Evolutionary conservation across 768 basidiomycete genomes (phyloP).

Genomic region (Fomitopsis pulvina): DNA sequence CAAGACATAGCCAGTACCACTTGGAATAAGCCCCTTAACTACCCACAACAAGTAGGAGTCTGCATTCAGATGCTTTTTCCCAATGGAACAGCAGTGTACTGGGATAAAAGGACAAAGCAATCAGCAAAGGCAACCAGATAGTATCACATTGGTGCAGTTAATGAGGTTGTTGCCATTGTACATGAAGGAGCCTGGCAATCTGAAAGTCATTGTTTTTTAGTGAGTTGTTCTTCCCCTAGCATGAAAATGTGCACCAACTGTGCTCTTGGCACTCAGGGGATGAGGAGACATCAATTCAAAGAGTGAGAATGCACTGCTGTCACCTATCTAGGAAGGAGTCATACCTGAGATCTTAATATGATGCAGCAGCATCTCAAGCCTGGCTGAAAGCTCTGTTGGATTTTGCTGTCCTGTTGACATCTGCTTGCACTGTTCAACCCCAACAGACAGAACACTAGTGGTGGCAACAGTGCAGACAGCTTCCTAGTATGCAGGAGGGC

Average conservation of each 20-base stretch:
- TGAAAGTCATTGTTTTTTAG: constrained; percentile 67
- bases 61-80: too few species aligned
- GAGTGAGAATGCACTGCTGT: constrained; percentile 30
- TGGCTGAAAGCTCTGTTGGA: constrained; percentile 38
- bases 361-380: constrained; percentile 17
- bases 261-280: constrained; percentile 31
- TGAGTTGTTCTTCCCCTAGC: constrained; percentile 17
- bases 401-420: constrained; percentile 23
- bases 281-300: constrained; percentile 49
- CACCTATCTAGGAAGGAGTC: constrained; percentile 20
- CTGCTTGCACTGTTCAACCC: constrained; percentile 1
- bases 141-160: constrained; percentile 77
- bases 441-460: background rate
- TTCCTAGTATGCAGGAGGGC: constrained; percentile 15
- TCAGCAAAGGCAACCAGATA: constrained; percentile 35
- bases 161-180: constrained; percentile 73
- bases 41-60: too few species aligned
- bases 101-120: constrained; percentile 22
- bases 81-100: constrained; percentile 52
- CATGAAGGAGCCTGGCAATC: constrained; percentile 79
- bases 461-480: constrained; percentile 12
- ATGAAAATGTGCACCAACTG: background rate
- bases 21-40: too few species aligned
- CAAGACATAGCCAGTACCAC: too few species aligned
- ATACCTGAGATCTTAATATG: constrained; percentile 9